Percentiles rank a stretch among this genome's conserved stretches.
Conservation (phyloP, 169 alveolate species). For the Cyclospora cayetanensis region DNA sequence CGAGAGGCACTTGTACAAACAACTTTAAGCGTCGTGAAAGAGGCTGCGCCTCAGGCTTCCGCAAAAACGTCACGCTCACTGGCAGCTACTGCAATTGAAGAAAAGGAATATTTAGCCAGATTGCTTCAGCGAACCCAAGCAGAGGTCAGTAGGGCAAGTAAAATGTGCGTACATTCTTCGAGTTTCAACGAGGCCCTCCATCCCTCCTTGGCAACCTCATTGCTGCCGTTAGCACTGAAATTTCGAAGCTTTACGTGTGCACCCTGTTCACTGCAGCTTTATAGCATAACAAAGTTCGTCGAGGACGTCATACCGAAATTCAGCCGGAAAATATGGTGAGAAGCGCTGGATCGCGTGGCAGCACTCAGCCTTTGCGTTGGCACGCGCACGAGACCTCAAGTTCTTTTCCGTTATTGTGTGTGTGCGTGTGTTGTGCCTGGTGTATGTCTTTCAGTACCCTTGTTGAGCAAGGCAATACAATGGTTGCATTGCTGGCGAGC, state of each 20-base stretch:
- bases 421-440: background rate
- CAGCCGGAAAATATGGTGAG: constrained; percentile 32
- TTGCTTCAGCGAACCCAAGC: constrained; percentile 6
- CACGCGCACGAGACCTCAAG: background rate
- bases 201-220: background rate
- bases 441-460: constrained; percentile 4
- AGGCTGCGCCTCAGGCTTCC: constrained; percentile 1
- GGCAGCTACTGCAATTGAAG: constrained; percentile 38
- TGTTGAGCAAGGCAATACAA: constrained; percentile 54
- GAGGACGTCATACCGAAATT: constrained; percentile 26
- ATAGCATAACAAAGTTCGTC: constrained; percentile 19
- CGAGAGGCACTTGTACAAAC: too few species aligned
- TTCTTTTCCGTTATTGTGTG: background rate
- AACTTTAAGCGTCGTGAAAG: too few species aligned
- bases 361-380: background rate
- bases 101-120: constrained; percentile 34
- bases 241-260: background rate
- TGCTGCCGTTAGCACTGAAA: background rate
- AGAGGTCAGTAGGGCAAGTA: constrained; percentile 2
- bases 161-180: background rate
- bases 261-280: too few species aligned
- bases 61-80: constrained; percentile 45
- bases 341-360: too few species aligned
- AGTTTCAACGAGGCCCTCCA: background rate
- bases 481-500: constrained; percentile 58